phyloP scores from a whole-genome alignment of 768 basidiomycete genomes.

The Tulasnella sp. region DNA sequence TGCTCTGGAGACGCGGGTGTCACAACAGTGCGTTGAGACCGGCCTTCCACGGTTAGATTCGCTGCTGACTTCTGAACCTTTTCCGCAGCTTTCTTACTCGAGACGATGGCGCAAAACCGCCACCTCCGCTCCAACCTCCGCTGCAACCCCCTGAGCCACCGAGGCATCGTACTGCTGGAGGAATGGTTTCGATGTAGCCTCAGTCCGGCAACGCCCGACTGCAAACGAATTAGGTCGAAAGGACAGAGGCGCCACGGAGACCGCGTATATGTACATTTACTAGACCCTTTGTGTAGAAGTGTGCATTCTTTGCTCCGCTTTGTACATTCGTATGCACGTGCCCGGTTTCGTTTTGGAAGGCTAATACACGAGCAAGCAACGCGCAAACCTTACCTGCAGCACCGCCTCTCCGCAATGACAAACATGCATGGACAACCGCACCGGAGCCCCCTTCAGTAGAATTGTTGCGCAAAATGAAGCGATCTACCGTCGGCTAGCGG shows the following conservation, averaged over 20 bases:
- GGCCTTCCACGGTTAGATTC: too few species aligned
- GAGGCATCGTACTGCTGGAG: not conserved
- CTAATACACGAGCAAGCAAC: too few species aligned
- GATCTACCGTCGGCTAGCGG: not conserved
- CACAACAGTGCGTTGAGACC: too few species aligned
- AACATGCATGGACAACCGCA: too few species aligned
- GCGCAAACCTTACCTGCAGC: not conserved
- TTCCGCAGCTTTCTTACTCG: not conserved
- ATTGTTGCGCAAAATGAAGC: not conserved
- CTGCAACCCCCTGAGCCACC: not conserved
- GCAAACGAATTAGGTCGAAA: too few species aligned
- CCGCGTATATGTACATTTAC: not conserved
- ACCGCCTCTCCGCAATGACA: too few species aligned
- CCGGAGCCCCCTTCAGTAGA: too few species aligned
- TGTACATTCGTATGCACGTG: not conserved
- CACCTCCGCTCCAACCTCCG: not conserved
- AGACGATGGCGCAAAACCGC: not conserved
- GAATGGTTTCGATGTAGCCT: not conserved
- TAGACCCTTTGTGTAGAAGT: not conserved
- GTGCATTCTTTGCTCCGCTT: not conserved
- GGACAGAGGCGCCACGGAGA: not conserved
- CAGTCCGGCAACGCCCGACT: not conserved
- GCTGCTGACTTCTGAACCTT: not conserved
- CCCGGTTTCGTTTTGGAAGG: not conserved
- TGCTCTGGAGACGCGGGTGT: too few species aligned